Conservation (phyloP, 306 rosid genomes). For the Medicago arabica region DNA sequence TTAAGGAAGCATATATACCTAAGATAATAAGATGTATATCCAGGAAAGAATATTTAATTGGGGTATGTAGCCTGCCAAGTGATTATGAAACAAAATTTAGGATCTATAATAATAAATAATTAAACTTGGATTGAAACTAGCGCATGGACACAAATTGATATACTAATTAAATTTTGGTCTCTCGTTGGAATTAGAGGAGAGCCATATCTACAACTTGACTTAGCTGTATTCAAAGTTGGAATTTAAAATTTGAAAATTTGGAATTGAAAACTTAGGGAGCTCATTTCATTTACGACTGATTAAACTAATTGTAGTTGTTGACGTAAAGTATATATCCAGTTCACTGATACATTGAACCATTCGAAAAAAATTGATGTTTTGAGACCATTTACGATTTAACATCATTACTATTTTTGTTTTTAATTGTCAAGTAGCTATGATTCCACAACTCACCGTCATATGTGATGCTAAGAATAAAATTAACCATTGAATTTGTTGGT, state of each 20-base stretch:
- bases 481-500: slow-evolving; percentile 3
- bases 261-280: slow-evolving; percentile 26
- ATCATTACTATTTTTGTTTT: slow-evolving; percentile 34
- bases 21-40: background rate
- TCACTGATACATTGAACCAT: slow-evolving; percentile 50
- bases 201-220: slow-evolving; percentile 13
- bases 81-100: slow-evolving; percentile 9
- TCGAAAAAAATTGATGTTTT: slow-evolving; percentile 8
- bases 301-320: slow-evolving; percentile 49
- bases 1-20: background rate
- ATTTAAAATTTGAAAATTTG: slow-evolving; percentile 13
- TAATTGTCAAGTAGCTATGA: slow-evolving; percentile 41
- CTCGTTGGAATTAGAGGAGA: slow-evolving; percentile 10
- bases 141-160: slow-evolving; percentile 9
- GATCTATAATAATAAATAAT: background rate
- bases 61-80: background rate
- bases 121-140: background rate
- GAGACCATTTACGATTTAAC: background rate
- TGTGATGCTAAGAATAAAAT: slow-evolving; percentile 33
- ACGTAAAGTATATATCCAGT: slow-evolving; percentile 41
- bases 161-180: background rate
- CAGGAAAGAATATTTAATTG: background rate
- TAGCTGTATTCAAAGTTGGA: slow-evolving; percentile 28
- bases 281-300: slow-evolving; percentile 28
- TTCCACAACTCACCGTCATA: slow-evolving; percentile 41